A percentile compares a stretch with the other conserved stretches of the same genome.
These are phyloP conservation scores for Ramaria rubella DNA, from an alignment of 768 basidiomycete species.

Conservation along the genomic window DNA sequence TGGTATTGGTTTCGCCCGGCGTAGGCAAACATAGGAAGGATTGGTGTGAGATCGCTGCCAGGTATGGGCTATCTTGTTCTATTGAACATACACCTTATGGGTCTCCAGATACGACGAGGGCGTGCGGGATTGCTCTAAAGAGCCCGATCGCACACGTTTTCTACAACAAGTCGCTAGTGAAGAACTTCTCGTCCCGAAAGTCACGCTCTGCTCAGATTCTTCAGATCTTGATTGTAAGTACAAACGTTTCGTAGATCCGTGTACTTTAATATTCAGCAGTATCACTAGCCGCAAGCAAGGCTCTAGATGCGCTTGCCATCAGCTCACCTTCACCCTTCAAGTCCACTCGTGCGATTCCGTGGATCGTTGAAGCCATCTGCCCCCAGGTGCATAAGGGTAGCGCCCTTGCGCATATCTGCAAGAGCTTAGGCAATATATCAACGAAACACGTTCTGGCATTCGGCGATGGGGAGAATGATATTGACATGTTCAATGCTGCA, in stretches of 20 bases:
- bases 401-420: slow-evolving; percentile 7
- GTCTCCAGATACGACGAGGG: slow-evolving; percentile 3
- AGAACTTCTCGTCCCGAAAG: slow-evolving; percentile 5
- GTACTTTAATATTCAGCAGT: background rate
- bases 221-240: slow-evolving; percentile 4
- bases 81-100: background rate
- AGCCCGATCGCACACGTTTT: background rate
- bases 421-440: background rate
- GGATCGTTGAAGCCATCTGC: slow-evolving; percentile 7
- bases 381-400: slow-evolving; percentile 4
- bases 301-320: background rate
- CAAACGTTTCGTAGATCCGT: background rate
- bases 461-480: slow-evolving; percentile 12
- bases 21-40: slow-evolving; percentile 4
- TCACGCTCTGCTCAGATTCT: slow-evolving; percentile 1
- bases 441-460: slow-evolving; percentile 7
- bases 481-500: slow-evolving; percentile 3
- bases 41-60: slow-evolving; percentile 6
- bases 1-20: slow-evolving; percentile 1
- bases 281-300: background rate
- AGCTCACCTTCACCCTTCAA: slow-evolving; percentile 4
- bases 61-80: background rate
- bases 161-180: background rate
- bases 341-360: slow-evolving; percentile 12
- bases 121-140: slow-evolving; percentile 4